Conservation (phyloP, 2,329 filamentous ascomycete species). For the Ceratocystis destructans region DNA sequence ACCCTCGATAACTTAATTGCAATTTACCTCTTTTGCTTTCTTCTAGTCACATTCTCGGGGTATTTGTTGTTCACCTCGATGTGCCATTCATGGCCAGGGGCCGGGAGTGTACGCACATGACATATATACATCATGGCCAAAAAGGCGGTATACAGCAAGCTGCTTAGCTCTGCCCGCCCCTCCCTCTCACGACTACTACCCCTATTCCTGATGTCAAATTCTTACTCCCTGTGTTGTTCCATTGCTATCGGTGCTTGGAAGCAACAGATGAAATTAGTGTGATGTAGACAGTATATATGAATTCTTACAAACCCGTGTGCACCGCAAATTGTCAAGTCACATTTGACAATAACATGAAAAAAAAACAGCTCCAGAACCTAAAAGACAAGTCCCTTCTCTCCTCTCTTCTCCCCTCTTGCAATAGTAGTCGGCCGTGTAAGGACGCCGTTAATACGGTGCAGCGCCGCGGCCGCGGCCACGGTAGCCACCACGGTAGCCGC, state of each 20-base stretch:
- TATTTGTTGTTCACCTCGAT: too few relatives aligned
- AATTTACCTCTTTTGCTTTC: background rate
- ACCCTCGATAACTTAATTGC: background rate
- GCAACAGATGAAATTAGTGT: background rate
- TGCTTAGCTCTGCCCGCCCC: background rate
- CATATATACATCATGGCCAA: background rate
- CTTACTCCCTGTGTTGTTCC: background rate
- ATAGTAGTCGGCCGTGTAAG: conserved; percentile 16
- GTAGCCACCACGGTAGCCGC: conserved; percentile 43
- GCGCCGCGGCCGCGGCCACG: conserved; percentile 48
- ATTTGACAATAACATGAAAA: conserved; percentile 1
- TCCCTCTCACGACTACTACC: background rate
- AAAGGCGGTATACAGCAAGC: too few relatives aligned
- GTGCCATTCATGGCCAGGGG: background rate
- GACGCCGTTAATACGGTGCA: conserved; percentile 43
- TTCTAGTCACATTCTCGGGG: too few relatives aligned
- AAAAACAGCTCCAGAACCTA: background rate
- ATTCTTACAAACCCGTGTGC: background rate
- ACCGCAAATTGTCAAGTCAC: background rate
- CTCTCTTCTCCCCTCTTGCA: background rate
- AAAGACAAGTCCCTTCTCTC: background rate
- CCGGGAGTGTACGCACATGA: background rate
- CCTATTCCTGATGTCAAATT: background rate
- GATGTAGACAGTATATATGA: background rate
- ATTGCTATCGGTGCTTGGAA: background rate